These are phyloP conservation scores for Phialophora tarda DNA, from an alignment of 2,329 filamentous ascomycete genomes.

Conservation along the genomic window DNA sequence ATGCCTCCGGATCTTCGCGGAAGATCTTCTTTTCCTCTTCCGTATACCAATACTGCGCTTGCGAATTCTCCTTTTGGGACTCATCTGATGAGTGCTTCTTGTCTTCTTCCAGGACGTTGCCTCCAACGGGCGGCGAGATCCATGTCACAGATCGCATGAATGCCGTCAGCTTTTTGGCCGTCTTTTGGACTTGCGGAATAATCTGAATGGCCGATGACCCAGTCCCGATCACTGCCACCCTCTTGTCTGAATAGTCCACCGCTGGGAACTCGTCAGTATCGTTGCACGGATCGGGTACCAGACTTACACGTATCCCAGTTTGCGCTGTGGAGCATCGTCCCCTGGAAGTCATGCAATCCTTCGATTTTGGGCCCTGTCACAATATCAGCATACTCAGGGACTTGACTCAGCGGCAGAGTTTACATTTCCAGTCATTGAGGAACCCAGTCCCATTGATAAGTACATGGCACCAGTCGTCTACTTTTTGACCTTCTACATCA, in stretches of 20 bases:
- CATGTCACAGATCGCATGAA: slow-evolving; percentile 43
- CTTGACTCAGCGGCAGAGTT: not conserved
- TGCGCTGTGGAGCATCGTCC: slow-evolving; percentile 50
- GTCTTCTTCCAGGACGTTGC: slow-evolving; percentile 20
- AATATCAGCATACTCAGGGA: not conserved
- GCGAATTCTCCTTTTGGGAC: slow-evolving; percentile 16
- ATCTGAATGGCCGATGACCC: slow-evolving; percentile 67
- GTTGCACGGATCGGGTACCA: not conserved
- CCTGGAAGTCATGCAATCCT: slow-evolving; percentile 55
- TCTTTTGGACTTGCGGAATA: slow-evolving; percentile 24
- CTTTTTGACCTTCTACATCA: slow-evolving; percentile 34
- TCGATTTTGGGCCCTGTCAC: slow-evolving; percentile 49
- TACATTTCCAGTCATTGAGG: slow-evolving; percentile 50
- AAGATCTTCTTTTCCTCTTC: slow-evolving; percentile 43
- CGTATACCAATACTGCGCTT: slow-evolving; percentile 28
- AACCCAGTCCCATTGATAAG: slow-evolving; percentile 52
- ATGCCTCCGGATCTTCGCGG: slow-evolving; percentile 49
- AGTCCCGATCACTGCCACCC: slow-evolving; percentile 68
- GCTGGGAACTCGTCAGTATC: slow-evolving; percentile 16
- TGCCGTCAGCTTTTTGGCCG: slow-evolving; percentile 40
- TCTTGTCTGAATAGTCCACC: slow-evolving; percentile 62
- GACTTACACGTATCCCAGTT: slow-evolving; percentile 18
- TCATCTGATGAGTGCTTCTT: slow-evolving; percentile 21
- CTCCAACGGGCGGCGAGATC: slow-evolving; percentile 30
- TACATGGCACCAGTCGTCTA: slow-evolving; percentile 20